Evolutionary conservation across 441 rosid species (phyloP).

Genomic region (Adansonia gregorii): DNA sequence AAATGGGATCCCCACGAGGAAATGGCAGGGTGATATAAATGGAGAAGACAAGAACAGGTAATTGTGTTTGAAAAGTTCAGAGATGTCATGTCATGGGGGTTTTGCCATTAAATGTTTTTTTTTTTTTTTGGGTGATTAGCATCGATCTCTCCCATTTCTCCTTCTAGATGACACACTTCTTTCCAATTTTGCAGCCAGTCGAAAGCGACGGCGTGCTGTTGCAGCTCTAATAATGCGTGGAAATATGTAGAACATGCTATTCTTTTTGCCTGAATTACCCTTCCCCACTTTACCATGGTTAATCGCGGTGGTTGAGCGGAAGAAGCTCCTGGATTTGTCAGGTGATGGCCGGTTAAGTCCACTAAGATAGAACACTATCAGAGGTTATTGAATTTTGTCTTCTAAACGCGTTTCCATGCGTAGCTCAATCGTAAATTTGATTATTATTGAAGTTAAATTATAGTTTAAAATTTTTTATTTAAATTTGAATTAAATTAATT

Average conservation of each 20-base stretch:
- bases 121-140: constrained; percentile 29
- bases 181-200: background rate
- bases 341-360: too few species aligned
- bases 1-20: constrained; percentile 50
- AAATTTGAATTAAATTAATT: too few species aligned
- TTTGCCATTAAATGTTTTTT: constrained; percentile 27
- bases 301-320: too few species aligned
- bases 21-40: constrained; percentile 42
- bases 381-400: too few species aligned
- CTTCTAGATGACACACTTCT: constrained; percentile 27
- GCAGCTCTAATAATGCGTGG: constrained; percentile 15
- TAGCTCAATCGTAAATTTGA: too few species aligned
- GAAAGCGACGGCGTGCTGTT: background rate
- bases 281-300: background rate
- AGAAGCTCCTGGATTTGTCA: too few species aligned
- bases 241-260: constrained; percentile 20
- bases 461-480: too few species aligned
- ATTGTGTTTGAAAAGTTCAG: background rate
- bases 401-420: too few species aligned
- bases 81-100: too few species aligned
- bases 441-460: too few species aligned
- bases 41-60: constrained; percentile 40
- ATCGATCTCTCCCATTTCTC: constrained; percentile 22
- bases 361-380: too few species aligned
- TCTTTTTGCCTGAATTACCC: constrained; percentile 22